These are phyloP conservation scores for Clathrus columnatus DNA, from an alignment of 768 basidiomycete genomes.

Conservation along the genomic window DNA sequence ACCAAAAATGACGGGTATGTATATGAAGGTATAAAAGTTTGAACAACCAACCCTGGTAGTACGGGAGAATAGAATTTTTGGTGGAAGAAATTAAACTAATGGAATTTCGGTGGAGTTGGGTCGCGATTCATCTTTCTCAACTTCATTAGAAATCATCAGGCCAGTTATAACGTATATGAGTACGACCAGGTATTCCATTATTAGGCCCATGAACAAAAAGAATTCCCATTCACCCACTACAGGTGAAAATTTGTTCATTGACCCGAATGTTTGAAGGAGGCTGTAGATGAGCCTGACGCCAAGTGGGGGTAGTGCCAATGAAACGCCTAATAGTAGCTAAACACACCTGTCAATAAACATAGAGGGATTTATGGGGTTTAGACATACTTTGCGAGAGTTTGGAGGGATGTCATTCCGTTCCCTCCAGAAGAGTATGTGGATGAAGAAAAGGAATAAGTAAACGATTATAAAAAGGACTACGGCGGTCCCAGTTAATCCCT, in stretches of 20 bases:
- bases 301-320: conserved; percentile 50
- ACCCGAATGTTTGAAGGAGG: conserved; percentile 50
- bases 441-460: conserved; percentile 28
- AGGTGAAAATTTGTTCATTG: conserved; percentile 31
- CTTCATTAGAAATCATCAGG: conserved; percentile 17
- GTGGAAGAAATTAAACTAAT: background rate
- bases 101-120: conserved; percentile 16
- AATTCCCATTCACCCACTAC: conserved; percentile 44
- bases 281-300: conserved; percentile 49
- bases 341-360: conserved; percentile 1
- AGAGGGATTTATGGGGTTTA: background rate
- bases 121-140: no score
- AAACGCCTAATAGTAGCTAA: conserved; percentile 50
- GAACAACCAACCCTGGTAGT: no score
- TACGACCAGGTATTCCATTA: conserved; percentile 50
- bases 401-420: background rate
- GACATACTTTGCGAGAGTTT: background rate
- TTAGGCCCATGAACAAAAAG: conserved; percentile 48
- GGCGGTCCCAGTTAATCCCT: conserved; percentile 26
- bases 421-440: conserved; percentile 11
- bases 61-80: background rate
- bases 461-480: conserved; percentile 25
- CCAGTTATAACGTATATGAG: conserved; percentile 33
- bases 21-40: background rate
- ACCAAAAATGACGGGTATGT: background rate